phyloP scores from a whole-genome alignment of 176 grass and related monocot species.

The Pharus latifolius region DNA sequence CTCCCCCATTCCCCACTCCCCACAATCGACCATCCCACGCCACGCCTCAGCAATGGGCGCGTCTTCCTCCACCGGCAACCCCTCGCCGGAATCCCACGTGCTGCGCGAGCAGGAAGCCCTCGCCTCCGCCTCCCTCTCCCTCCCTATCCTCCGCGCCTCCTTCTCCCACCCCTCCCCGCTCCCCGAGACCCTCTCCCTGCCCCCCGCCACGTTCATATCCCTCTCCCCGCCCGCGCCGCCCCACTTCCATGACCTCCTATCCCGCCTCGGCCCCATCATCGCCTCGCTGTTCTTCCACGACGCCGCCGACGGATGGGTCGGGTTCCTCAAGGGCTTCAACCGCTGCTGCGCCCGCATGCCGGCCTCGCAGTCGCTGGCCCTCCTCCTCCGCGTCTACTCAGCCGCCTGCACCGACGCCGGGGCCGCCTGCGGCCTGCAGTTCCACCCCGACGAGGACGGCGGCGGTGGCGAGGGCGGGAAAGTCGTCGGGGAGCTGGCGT shows the following conservation, averaged over 20 bases:
- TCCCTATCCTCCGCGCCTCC: constrained; percentile 42
- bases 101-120: constrained; percentile 64
- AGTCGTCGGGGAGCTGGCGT: constrained; percentile 43
- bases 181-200: constrained; percentile 25
- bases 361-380: constrained; percentile 43
- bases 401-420: constrained; percentile 30
- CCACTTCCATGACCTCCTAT: constrained; percentile 33
- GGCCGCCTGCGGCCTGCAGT: constrained; percentile 27
- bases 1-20: neutral
- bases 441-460: constrained; percentile 26
- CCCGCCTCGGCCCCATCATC: constrained; percentile 39
- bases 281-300: constrained; percentile 48
- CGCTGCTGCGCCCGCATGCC: constrained; percentile 64
- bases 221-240: constrained; percentile 20
- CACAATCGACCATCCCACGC: neutral
- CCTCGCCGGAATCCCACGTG: constrained; percentile 25
- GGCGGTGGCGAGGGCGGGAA: constrained; percentile 31
- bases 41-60: constrained; percentile 32
- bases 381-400: constrained; percentile 56
- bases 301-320: constrained; percentile 22
- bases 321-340: constrained; percentile 71
- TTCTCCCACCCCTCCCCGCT: constrained; percentile 53
- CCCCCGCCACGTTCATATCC: constrained; percentile 22
- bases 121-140: constrained; percentile 48
- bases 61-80: constrained; percentile 35